Conservation (phyloP, 208 protist species). For the Histomonas meleagridis region DNA sequence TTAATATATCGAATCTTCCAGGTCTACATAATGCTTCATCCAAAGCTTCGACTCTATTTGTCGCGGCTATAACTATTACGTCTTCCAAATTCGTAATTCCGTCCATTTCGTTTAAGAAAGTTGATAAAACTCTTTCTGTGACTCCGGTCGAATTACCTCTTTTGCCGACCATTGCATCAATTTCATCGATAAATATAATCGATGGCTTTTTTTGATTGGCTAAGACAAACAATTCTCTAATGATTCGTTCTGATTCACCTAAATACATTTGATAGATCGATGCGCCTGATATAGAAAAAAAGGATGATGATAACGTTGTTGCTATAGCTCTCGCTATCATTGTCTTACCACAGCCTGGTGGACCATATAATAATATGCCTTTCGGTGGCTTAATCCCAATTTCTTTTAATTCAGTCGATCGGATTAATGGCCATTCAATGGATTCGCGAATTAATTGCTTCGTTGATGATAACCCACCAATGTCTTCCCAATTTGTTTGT, state of each 20-base stretch:
- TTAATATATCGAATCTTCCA: conserved; percentile 38
- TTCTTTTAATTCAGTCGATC: conserved; percentile 89
- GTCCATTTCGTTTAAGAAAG: conserved; percentile 41
- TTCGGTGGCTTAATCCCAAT: conserved; percentile 81
- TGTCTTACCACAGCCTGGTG: conserved; percentile 93
- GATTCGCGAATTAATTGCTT: neutral
- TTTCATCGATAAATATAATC: conserved; percentile 44
- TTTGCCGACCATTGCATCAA: conserved; percentile 38
- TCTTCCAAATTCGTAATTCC: neutral
- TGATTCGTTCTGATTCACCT: conserved; percentile 35
- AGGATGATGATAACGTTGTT: conserved; percentile 97
- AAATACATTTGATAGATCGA: conserved; percentile 37
- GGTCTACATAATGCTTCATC: conserved; percentile 41
- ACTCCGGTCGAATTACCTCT: conserved; percentile 2
- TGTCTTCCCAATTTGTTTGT: neutral
- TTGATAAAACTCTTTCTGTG: conserved; percentile 24
- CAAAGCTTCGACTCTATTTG: conserved; percentile 36
- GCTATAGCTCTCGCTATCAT: conserved; percentile 93
- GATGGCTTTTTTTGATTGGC: neutral
- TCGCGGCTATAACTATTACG: conserved; percentile 12
- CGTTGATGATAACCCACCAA: neutral
- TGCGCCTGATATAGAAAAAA: conserved; percentile 79
- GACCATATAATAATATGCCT: conserved; percentile 87
- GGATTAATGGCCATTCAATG: conserved; percentile 88
- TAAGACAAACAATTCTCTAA: conserved; percentile 23